These are phyloP conservation scores for Paramecium primaurelia DNA, from an alignment of 73 alveolate genomes.

Conservation along the genomic window DNA sequence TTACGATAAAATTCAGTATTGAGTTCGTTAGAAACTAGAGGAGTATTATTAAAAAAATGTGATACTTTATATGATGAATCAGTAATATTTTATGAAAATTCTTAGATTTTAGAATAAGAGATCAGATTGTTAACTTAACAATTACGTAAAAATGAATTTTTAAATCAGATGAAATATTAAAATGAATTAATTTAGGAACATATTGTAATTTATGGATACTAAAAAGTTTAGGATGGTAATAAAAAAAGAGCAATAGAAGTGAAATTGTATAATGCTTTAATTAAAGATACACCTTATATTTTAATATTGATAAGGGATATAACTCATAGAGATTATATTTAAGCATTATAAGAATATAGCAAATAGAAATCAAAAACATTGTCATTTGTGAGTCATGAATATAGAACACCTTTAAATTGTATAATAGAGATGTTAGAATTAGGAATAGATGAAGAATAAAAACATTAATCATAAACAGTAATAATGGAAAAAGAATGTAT, in stretches of 20 bases:
- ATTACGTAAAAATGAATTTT: not conserved
- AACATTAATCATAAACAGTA: not conserved
- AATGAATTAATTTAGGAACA: not conserved
- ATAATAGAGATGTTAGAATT: slow-evolving; percentile 50
- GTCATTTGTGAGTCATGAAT: slow-evolving; percentile 57
- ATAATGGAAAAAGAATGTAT: not conserved
- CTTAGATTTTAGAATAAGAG: not conserved
- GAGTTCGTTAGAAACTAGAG: not conserved
- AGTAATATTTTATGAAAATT: not conserved
- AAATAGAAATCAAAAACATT: slow-evolving; percentile 48
- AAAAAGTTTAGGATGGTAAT: not conserved
- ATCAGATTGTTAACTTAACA: not conserved
- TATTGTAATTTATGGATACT: not conserved
- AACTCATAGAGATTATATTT: slow-evolving; percentile 54
- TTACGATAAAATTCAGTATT: not conserved
- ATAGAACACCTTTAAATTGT: slow-evolving; percentile 54
- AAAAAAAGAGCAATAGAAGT: not conserved
- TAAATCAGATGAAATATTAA: not conserved
- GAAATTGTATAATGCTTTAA: slow-evolving; percentile 15
- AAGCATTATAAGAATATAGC: slow-evolving; percentile 36
- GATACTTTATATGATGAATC: not conserved
- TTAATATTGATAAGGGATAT: slow-evolving; percentile 39
- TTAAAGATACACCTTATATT: slow-evolving; percentile 7
- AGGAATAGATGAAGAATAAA: slow-evolving; percentile 35
- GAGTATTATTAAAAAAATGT: not conserved